Base-by-base conservation (phyloP, 768 basidiomycete species). In the Xanthoconium purpureum region DNA sequence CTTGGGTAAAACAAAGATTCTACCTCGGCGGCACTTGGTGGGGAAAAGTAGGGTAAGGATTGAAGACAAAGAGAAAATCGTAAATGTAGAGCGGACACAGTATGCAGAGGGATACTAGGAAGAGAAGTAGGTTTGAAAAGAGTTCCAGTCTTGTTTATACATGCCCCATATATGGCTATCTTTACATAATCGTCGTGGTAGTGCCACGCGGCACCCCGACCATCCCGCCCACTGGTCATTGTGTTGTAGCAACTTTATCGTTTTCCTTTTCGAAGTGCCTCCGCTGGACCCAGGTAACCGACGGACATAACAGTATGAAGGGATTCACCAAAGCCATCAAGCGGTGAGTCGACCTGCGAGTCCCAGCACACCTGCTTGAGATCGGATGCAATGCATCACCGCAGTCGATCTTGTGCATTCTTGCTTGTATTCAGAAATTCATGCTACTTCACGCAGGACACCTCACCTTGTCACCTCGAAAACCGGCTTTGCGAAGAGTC, bases 401-500 rank as follows among this genome's bases (percentile, higher is more conserved):
- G 33, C 53, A 43, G 35, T 51, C 49, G 60, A 55, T 56, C 55
- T 39, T 35, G 32, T 43, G 14, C 33, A 39, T 48, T 13, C n/a
- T 42, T 43, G 37, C n/a, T 40, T 12, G 54, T 28, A 30, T 58
- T 48, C 60, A 56, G 30, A 44, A 33, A 44, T 56, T 68, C 15
- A 59, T 33, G 20, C 8, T 24, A 5, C 28, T 20, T 36, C 9
- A 68, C 47, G 35, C 58, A 93, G 95, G 67, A 94, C 95, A 52
- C 97, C 97, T 66, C 93, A 94, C 74, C 75, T 91, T 67, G 77
- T 99, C 70, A 91, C 89, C 55, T 81, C 82, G 66, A 91, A 86
- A 77, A 87, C 89, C 64, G 97, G 97, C 32, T 88, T 94, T 84
- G 73, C 94, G 36, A 96, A 96, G 82, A 95, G 96, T 96, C 68